Evolutionary conservation across 1,139 yeast species (phyloP), one percentile per base, ranked within the genome.

Genomic region (Suhomyces anneliseae): DNA sequence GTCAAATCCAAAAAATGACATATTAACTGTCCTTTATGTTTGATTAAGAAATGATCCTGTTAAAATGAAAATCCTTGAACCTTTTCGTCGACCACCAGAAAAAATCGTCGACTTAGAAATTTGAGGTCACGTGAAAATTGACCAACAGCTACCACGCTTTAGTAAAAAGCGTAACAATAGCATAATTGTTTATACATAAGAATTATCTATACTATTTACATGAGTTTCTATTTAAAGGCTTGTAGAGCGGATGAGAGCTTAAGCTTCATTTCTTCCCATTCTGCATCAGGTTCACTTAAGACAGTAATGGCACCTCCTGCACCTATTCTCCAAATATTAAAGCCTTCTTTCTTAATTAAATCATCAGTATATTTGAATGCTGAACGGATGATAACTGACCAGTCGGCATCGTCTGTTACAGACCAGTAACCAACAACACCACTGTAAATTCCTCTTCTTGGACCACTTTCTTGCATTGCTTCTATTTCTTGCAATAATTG

Each of bases 281-380:
- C 99, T 2, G 84, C 93, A 19, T 80, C 79, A 8, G 76, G 74
- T 27, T 90, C 84, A 62, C 97, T 89, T 49, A 95, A 72, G 2
- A 90, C 95, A 0, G 99, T 93, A 48, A 95, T 85, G 31, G 99
- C 99, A 8, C 99, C 99, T 9, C 99, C 99, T 8, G 99, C 99
- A 2, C 99, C 99, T 49, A 93, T 82, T 55, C 92, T 75, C 96
- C 97, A 93, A 9, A 74, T 57, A 12, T 68, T 66, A 9, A 56
- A 47, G 4, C 46, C 51, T 1, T 60, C 61, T 15, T 63, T 60
- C 45, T 72, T 72, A 31, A 69, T 71, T 9, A 62, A 44, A 55
- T 84, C 90, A 39, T 75, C 65, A 9, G 63, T 61, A 64, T 90
- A 90, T 49, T 81, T 80, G 65, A 82, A 90, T 40, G 90, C 76